Evolutionary conservation across 192 early-diverging fungal species (phyloP).

Genomic region (Linnemannia zychae): DNA sequence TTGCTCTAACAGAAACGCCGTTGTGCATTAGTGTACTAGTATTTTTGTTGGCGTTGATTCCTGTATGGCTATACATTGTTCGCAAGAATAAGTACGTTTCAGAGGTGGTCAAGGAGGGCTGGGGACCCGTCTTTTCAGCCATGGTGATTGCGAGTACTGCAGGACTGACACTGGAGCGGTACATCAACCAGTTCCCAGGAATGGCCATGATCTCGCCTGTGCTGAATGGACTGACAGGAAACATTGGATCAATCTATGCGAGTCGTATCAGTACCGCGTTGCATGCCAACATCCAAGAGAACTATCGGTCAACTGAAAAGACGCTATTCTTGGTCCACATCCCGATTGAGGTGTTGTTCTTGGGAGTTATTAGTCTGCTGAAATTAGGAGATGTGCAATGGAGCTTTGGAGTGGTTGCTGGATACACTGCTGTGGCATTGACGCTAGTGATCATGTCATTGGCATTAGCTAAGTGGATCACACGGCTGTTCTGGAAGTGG

Average conservation of each 20-base stretch:
- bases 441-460: slow-evolving; percentile 62
- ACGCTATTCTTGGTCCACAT: slow-evolving; percentile 78
- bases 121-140: slow-evolving; percentile 82
- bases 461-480: slow-evolving; percentile 68
- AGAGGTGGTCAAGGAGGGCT: slow-evolving; percentile 76
- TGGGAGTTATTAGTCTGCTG: slow-evolving; percentile 53
- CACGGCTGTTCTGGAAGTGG: slow-evolving; percentile 69
- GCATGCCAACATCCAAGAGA: slow-evolving; percentile 66
- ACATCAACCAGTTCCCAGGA: slow-evolving; percentile 73
- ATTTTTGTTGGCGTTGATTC: slow-evolving; percentile 52
- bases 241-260: slow-evolving; percentile 84
- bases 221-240: slow-evolving; percentile 79
- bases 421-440: slow-evolving; percentile 28
- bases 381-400: slow-evolving; percentile 44
- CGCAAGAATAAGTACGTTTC: slow-evolving; percentile 74
- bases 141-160: slow-evolving; percentile 80
- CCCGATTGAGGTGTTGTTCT: slow-evolving; percentile 76
- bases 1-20: slow-evolving; percentile 46
- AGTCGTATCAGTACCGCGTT: slow-evolving; percentile 82
- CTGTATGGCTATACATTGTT: slow-evolving; percentile 66
- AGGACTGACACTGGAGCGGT: slow-evolving; percentile 77
- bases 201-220: slow-evolving; percentile 80
- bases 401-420: slow-evolving; percentile 37
- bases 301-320: slow-evolving; percentile 67
- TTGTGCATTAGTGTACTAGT: slow-evolving; percentile 60